Evolutionary conservation across 1,284 basidiomycete species (phyloP).

Genomic region (Mycosarcoma mackinlayi): DNA sequence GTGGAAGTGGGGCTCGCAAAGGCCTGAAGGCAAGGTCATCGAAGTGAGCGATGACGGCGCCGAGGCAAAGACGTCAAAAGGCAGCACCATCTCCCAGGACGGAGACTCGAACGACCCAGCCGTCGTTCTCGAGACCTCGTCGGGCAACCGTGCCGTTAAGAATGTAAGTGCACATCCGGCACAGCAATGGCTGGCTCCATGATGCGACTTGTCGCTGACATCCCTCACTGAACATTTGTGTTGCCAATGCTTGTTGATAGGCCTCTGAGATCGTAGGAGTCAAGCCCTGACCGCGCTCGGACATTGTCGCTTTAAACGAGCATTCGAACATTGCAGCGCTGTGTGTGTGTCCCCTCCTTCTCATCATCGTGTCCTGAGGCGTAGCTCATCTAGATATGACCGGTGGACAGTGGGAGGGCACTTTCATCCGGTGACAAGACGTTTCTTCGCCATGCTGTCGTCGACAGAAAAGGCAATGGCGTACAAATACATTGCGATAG

Average conservation of each 20-base stretch:
- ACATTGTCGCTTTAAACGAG: too few relatives aligned
- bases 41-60: slow-evolving; percentile 54
- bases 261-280: slow-evolving; percentile 54
- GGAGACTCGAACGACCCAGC: slow-evolving; percentile 51
- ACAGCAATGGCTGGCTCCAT: too few relatives aligned
- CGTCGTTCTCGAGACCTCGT: slow-evolving; percentile 46
- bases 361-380: too few relatives aligned
- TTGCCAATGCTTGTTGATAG: slow-evolving; percentile 7
- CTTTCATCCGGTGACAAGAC: not conserved
- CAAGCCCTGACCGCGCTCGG: slow-evolving; percentile 31
- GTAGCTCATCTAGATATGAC: too few relatives aligned
- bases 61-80: slow-evolving; percentile 51
- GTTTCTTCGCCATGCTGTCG: not conserved
- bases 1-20: slow-evolving; percentile 51
- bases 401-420: too few relatives aligned
- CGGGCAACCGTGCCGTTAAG: slow-evolving; percentile 53
- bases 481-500: not conserved
- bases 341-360: too few relatives aligned
- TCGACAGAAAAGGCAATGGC: not conserved
- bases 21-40: slow-evolving; percentile 54
- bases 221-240: not conserved
- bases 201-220: too few relatives aligned
- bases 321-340: too few relatives aligned
- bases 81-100: slow-evolving; percentile 48
- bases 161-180: slow-evolving; percentile 30